Conservation (phyloP, 192 early-diverging fungal species). For the Entomortierella chlamydospora region DNA sequence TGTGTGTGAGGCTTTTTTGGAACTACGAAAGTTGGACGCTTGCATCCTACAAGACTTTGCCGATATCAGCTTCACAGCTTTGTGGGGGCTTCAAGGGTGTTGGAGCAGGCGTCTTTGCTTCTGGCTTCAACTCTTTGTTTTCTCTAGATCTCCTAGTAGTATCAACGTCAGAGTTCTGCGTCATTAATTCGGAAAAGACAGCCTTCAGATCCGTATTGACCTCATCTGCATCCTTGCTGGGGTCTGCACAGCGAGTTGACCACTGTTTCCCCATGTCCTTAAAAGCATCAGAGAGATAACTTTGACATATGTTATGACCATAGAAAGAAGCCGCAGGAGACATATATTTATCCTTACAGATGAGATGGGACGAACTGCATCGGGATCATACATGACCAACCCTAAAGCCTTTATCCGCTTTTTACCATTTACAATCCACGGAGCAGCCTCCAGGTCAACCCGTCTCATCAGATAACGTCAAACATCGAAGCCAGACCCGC, state of each 20-base stretch:
- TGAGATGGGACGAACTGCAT: neutral
- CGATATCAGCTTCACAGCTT: too few species aligned
- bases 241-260: conserved; percentile 36
- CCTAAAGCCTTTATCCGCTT: conserved; percentile 56
- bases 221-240: neutral
- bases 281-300: conserved; percentile 27
- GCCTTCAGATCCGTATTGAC: neutral
- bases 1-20: too few species aligned
- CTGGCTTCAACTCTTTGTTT: too few species aligned
- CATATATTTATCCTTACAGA: conserved; percentile 41
- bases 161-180: neutral
- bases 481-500: conserved; percentile 58
- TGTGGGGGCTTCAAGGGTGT: too few species aligned
- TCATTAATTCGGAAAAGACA: neutral
- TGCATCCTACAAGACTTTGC: too few species aligned
- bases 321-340: conserved; percentile 53
- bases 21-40: too few species aligned
- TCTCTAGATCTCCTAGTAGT: too few species aligned
- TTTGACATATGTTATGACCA: conserved; percentile 44
- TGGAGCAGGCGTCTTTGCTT: too few species aligned
- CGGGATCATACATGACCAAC: conserved; percentile 36
- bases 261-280: conserved; percentile 22
- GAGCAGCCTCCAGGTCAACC: conserved; percentile 71
- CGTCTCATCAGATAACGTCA: conserved; percentile 75
- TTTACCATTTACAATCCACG: conserved; percentile 71